Base-by-base conservation (phyloP, 306 rosid genomes). In the Gynostemma pentaphyllum region DNA sequence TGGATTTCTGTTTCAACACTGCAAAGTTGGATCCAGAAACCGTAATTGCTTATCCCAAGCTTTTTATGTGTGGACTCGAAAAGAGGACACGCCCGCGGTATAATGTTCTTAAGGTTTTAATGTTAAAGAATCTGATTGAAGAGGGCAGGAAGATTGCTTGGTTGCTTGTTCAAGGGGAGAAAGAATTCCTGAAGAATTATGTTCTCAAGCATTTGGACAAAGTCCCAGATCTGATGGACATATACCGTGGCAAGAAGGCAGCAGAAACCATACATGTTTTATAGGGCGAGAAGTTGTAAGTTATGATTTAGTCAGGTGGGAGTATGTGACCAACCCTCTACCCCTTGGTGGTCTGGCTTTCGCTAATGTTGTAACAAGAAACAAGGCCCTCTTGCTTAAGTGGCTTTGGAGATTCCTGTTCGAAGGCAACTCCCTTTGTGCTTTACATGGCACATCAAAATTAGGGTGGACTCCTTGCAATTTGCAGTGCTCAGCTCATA, bases 1-100 rank as follows among this genome's bases (percentile, higher is more conserved):
- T 51, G 37, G 62, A 51, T 67, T 67, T 67, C 62, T 26, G 1
- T 67, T 1, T 23, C 19, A 67, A 67, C 28, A 67, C 62, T 9
- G 28, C 53, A 40, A 16, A 36, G 49, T 36, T 50, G 49, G 62
- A 67, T 16, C 21, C 29, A 8, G 49, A 23, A 30, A 3, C 36
- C 6, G 28, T 63, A 42, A 42, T 23, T 21, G 5, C 45, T 37
- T 50, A 21, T 4, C 70, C 70, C 26, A 39, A 2, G 48, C 13
- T 67, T 10, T 45, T 66, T 48, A 66, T 13, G 36, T 21, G 2
- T 66, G 45, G 36, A 6, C 10, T 66, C 22, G 45, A 66, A 18
- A 47, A 19, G 34, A 66, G 47, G 23, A 16, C 47, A 21, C 48
- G 18, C 11, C 70, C 48, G 13, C 28, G 70, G 60, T 66, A 47